These are phyloP conservation scores for Leucocoprinus leucothites DNA, from an alignment of 768 basidiomycete genomes.

Conservation along the genomic window DNA sequence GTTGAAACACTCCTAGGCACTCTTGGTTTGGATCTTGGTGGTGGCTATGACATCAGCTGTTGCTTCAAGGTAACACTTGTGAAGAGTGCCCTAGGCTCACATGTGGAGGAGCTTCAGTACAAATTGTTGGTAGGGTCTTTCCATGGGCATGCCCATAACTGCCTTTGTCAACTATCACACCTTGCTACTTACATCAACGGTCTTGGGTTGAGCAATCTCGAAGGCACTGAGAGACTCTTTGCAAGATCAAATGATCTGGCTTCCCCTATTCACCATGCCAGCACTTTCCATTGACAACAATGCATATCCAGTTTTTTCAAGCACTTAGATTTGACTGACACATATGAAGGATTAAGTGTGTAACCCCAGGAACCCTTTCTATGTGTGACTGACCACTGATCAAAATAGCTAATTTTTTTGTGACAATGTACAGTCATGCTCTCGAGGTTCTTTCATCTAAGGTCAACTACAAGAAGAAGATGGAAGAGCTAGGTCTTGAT, in stretches of 20 bases:
- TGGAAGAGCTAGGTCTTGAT: background rate
- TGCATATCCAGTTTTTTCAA: slow-evolving; percentile 3
- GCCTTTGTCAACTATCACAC: slow-evolving; percentile 21
- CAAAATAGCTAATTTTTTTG: background rate
- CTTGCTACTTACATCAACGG: slow-evolving; percentile 21
- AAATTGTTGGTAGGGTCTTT: slow-evolving; percentile 19
- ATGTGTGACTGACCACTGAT: too few species aligned
- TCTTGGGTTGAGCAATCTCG: slow-evolving; percentile 23
- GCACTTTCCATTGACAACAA: slow-evolving; percentile 7
- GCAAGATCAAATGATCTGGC: slow-evolving; percentile 22
- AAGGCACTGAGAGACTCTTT: slow-evolving; percentile 21
- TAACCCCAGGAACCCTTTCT: too few species aligned
- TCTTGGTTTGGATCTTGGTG: slow-evolving; percentile 17
- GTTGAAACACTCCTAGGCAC: slow-evolving; percentile 18
- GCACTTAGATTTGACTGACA: slow-evolving; percentile 3
- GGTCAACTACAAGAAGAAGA: background rate
- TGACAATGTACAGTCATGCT: background rate
- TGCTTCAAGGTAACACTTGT: slow-evolving; percentile 20
- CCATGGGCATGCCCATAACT: slow-evolving; percentile 28
- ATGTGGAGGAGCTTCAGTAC: slow-evolving; percentile 3
- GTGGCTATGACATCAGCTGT: slow-evolving; percentile 30
- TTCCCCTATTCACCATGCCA: slow-evolving; percentile 10
- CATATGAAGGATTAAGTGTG: background rate
- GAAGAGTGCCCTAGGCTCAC: slow-evolving; percentile 17
- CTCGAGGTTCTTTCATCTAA: background rate